Evolutionary conservation across 768 basidiomycete genomes (phyloP), one percentile per base, ranked within the genome.

Genomic region (Tylopilus vinaceipallidus): DNA sequence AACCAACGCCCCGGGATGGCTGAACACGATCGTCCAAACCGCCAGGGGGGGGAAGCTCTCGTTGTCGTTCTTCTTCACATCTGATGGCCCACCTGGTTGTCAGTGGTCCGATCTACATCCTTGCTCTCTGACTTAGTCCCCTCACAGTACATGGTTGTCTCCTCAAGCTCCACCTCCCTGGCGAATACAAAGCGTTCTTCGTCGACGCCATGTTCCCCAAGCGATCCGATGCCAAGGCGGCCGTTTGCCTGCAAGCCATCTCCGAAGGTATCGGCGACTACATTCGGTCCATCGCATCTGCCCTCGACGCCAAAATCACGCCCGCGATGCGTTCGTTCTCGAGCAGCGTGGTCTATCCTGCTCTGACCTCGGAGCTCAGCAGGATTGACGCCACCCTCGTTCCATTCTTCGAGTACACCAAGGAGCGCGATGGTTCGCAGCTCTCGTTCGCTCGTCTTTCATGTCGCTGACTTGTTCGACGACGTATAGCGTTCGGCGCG

Each of bases 171-270:
- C 73, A 76, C 35, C 75, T 78, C 23, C 77, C 79, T 3, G 71
- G 68, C 5, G 76, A 79, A 48, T 76, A 73, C 32, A 73, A 69
- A 36, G 80, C 83, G 0, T 89, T 75, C 55, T 62, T 89, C 6
- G 82, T 84, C 24, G 85, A 87, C n/a, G 71, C 81, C 0, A 71
- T 72, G 14, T 88, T 88, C 54, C 56, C 71, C 2, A 84, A 79
- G 57, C 80, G 80, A 3, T 66, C 69, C 0, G 86, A 88, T 45
- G 86, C 86, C n/a, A 86, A 84, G 63, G 73, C 76, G 0, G 88
- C 86, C 0, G 87, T 80, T 3, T 81, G 78, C 51, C 64, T 89
- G 20, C 70, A 80, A 14, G 87, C 85, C 0, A 78, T 88, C 62
- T 80, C 83, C 3, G 75, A 81, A 52, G 82, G 82, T 9, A 69